These are phyloP conservation scores for Fusarium sp. DNA, from an alignment of 2,329 filamentous ascomycete species.

Conservation along the genomic window DNA sequence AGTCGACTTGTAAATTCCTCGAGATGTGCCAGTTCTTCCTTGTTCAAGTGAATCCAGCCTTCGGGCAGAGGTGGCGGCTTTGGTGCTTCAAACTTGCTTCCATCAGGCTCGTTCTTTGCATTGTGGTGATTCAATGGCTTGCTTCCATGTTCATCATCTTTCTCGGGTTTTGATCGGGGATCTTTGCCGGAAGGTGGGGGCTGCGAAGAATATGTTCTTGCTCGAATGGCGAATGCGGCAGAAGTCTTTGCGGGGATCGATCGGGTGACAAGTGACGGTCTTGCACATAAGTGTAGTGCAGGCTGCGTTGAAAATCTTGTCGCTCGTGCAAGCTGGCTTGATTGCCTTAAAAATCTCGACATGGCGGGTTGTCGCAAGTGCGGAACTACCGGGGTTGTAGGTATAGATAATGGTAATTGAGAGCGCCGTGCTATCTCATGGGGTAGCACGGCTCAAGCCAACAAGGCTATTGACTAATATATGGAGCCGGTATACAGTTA, in stretches of 20 bases:
- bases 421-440: slow-evolving; percentile 47
- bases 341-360: slow-evolving; percentile 73
- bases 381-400: slow-evolving; percentile 49
- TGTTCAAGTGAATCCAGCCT: slow-evolving; percentile 58
- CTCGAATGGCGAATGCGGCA: slow-evolving; percentile 43
- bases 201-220: slow-evolving; percentile 52
- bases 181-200: slow-evolving; percentile 52
- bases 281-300: slow-evolving; percentile 58
- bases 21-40: slow-evolving; percentile 62
- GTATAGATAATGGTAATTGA: slow-evolving; percentile 25
- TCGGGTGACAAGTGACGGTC: slow-evolving; percentile 45
- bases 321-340: slow-evolving; percentile 71
- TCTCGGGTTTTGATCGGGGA: slow-evolving; percentile 39
- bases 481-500: slow-evolving; percentile 3
- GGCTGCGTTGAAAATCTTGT: slow-evolving; percentile 65
- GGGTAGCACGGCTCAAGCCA: slow-evolving; percentile 39
- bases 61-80: slow-evolving; percentile 52
- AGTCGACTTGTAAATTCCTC: slow-evolving; percentile 69
- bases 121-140: slow-evolving; percentile 30
- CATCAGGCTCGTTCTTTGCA: slow-evolving; percentile 21
- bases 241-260: slow-evolving; percentile 43
- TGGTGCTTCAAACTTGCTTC: slow-evolving; percentile 36
- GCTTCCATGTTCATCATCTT: slow-evolving; percentile 37
- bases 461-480: slow-evolving; percentile 2
- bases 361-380: slow-evolving; percentile 56